phyloP scores from a whole-genome alignment of 108 stramenopile genomes.

The Skeletonema marinoi region DNA sequence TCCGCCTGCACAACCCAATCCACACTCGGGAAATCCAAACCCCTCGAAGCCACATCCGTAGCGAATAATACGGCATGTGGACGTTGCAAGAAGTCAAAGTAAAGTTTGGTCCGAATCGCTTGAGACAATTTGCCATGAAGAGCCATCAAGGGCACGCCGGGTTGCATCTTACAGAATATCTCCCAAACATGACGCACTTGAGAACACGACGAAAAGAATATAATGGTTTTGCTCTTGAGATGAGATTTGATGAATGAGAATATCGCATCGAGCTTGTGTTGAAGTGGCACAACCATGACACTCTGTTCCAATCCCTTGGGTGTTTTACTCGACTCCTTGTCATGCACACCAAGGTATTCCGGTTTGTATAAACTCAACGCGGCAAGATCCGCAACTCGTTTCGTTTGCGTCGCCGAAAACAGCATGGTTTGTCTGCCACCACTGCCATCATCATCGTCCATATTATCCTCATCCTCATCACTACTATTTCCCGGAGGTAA shows the following conservation, averaged over 20 bases:
- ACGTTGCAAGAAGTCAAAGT: slow-evolving; percentile 91
- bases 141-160: slow-evolving; percentile 95
- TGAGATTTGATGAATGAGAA: slow-evolving; percentile 97
- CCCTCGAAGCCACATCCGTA: slow-evolving; percentile 96
- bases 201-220: slow-evolving; percentile 96
- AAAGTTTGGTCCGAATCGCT: slow-evolving; percentile 91
- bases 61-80: slow-evolving; percentile 94
- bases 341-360: slow-evolving; percentile 97
- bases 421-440: slow-evolving; percentile 91
- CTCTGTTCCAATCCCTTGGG: slow-evolving; percentile 89
- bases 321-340: slow-evolving; percentile 82
- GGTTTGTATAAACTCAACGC: slow-evolving; percentile 88
- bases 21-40: slow-evolving; percentile 96
- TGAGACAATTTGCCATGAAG: slow-evolving; percentile 99
- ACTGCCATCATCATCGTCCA: slow-evolving; percentile 26
- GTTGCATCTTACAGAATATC: slow-evolving; percentile 91
- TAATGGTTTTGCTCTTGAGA: slow-evolving; percentile 91
- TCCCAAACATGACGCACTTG: slow-evolving; percentile 96
- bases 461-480: slow-evolving; percentile 20
- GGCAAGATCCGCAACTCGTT: slow-evolving; percentile 96
- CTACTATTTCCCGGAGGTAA: slow-evolving; percentile 65
- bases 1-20: slow-evolving; percentile 99
- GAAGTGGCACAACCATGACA: slow-evolving; percentile 85
- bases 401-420: slow-evolving; percentile 98
- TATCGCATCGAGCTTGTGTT: slow-evolving; percentile 95